phyloP scores from a whole-genome alignment of 495 filamentous ascomycete genomes.

The Penicillium subrubescens region DNA sequence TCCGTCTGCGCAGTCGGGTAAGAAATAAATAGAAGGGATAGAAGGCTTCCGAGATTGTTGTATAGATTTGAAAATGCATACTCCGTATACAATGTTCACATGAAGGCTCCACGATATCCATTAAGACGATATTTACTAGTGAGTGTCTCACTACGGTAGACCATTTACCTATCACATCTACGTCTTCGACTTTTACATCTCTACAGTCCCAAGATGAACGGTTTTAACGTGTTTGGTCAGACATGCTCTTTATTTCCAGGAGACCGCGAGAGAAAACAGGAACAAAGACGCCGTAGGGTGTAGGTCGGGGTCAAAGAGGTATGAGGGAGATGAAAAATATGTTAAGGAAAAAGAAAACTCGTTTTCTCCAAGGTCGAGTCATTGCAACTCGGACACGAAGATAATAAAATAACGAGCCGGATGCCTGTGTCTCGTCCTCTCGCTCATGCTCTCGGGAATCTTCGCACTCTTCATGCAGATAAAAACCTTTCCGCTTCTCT shows the following conservation, averaged over 20 bases:
- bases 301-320: slow-evolving; percentile 32
- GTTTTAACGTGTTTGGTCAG: slow-evolving; percentile 34
- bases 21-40: slow-evolving; percentile 28
- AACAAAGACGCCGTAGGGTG: slow-evolving; percentile 35
- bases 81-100: background rate
- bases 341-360: slow-evolving; percentile 27
- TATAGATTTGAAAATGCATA: background rate
- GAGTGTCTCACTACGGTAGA: too few species aligned
- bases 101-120: background rate
- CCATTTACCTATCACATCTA: background rate
- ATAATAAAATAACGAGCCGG: slow-evolving; percentile 4
- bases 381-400: slow-evolving; percentile 12
- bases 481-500: slow-evolving; percentile 24
- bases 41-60: background rate
- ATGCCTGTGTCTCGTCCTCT: slow-evolving; percentile 32
- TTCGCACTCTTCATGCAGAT: slow-evolving; percentile 32
- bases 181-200: background rate
- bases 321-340: slow-evolving; percentile 32
- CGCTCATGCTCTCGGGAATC: slow-evolving; percentile 30
- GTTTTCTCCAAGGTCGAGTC: slow-evolving; percentile 7
- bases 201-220: slow-evolving; percentile 17
- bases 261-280: slow-evolving; percentile 39
- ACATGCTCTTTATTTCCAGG: slow-evolving; percentile 44
- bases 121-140: background rate
- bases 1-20: slow-evolving; percentile 42